Percentiles rank a stretch among this genome's conserved stretches.
phyloP scores from a whole-genome alignment of 345 rosid species.

The Atalantia buxifolia region DNA sequence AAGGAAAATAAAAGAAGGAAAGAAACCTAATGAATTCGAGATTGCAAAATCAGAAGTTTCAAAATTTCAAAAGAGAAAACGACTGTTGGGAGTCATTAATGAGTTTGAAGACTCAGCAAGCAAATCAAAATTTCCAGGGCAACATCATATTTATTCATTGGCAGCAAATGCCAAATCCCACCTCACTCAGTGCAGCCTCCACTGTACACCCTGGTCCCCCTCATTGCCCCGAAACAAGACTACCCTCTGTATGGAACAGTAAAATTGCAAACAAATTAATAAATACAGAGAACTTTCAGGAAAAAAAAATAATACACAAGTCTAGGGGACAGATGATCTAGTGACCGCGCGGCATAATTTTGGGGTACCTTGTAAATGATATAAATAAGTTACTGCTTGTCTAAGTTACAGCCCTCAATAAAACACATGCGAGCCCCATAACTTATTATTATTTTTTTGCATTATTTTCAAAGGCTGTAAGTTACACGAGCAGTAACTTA shows the following conservation, averaged over 20 bases:
- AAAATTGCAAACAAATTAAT: no score
- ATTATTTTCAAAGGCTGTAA: no score
- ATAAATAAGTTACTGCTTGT: no score
- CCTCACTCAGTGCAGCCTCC: background rate
- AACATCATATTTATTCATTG: background rate
- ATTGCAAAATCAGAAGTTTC: background rate
- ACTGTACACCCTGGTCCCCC: background rate
- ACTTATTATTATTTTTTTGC: no score
- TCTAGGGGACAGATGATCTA: no score
- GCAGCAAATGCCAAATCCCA: background rate
- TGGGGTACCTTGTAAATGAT: no score
- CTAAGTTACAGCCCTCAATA: no score
- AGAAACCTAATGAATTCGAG: background rate
- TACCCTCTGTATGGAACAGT: background rate
- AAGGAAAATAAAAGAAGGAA: background rate
- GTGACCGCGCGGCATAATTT: no score
- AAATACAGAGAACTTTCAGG: no score
- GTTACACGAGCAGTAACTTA: no score
- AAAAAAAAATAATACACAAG: fast-evolving
- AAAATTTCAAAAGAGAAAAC: slow-evolving; percentile 1
- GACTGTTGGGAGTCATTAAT: slow-evolving; percentile 12
- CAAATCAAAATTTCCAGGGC: slow-evolving; percentile 16
- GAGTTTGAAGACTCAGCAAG: slow-evolving; percentile 7
- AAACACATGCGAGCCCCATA: no score
- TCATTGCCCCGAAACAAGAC: background rate